These are phyloP conservation scores for Irpex sp. DNA, from an alignment of 1,284 basidiomycete genomes.

Conservation along the genomic window DNA sequence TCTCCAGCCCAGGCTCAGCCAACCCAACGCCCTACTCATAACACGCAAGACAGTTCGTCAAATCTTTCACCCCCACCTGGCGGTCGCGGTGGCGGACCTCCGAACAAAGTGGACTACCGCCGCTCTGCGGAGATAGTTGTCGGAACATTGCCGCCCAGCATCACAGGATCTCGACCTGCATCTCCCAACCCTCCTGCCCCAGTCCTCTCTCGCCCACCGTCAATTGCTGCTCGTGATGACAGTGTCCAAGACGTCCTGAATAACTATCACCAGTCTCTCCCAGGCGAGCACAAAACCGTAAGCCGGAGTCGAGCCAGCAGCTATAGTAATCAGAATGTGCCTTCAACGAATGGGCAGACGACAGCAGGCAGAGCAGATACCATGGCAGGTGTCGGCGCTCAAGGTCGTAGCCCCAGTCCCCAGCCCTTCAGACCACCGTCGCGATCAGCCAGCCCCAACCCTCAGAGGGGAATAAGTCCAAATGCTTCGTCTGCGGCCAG, in stretches of 20 bases:
- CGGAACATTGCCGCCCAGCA: slow-evolving; percentile 55
- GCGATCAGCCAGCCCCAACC: slow-evolving; percentile 37
- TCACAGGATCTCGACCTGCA: slow-evolving; percentile 55
- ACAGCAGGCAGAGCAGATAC: slow-evolving; percentile 52
- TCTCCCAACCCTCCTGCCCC: slow-evolving; percentile 72
- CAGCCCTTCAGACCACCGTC: slow-evolving; percentile 42
- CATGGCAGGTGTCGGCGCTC: slow-evolving; percentile 77
- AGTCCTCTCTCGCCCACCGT: slow-evolving; percentile 72
- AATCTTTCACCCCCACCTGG: slow-evolving; percentile 23
- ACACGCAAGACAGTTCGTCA: slow-evolving; percentile 15
- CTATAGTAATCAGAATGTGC: slow-evolving; percentile 18
- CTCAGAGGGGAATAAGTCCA: slow-evolving; percentile 24
- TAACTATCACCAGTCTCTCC: slow-evolving; percentile 83
- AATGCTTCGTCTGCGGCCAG: slow-evolving; percentile 17
- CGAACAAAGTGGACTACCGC: slow-evolving; percentile 46
- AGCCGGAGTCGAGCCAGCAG: slow-evolving; percentile 34
- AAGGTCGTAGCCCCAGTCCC: slow-evolving; percentile 64
- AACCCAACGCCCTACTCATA: slow-evolving; percentile 13
- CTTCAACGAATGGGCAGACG: slow-evolving; percentile 23
- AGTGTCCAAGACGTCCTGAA: slow-evolving; percentile 67
- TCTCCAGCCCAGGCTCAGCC: slow-evolving; percentile 5
- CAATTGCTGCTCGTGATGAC: slow-evolving; percentile 36
- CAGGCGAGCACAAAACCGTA: slow-evolving; percentile 73
- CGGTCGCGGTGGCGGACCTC: slow-evolving; percentile 18
- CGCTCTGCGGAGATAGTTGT: slow-evolving; percentile 71